Conservation (phyloP, 2,329 filamentous ascomycete species). For the Aspergillus jensenii region DNA sequence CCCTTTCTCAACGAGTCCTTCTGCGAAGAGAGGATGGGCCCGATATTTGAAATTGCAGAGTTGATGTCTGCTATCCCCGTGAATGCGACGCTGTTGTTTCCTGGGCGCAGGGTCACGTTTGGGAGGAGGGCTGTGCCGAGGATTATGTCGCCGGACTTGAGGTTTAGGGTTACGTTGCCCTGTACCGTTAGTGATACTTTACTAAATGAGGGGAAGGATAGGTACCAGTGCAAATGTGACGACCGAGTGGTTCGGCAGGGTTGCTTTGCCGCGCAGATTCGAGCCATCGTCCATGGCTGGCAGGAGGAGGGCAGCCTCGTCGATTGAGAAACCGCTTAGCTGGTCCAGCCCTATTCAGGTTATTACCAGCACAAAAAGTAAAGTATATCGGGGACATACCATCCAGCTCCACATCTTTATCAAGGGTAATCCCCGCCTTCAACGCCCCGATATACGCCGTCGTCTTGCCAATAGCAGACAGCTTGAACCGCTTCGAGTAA, state of each 20-base stretch:
- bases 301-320: conserved; percentile 38
- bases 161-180: conserved; percentile 50
- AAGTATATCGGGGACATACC: conserved; percentile 16
- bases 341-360: conserved; percentile 32
- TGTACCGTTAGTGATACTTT: not conserved
- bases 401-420: conserved; percentile 44
- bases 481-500: conserved; percentile 33
- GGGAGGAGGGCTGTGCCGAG: conserved; percentile 43
- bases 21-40: conserved; percentile 41
- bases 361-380: not conserved
- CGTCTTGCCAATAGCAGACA: conserved; percentile 42
- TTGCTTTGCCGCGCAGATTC: conserved; percentile 46
- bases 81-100: conserved; percentile 42
- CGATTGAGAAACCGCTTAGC: conserved; percentile 41
- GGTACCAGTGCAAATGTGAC: conserved; percentile 39
- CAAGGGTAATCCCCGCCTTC: conserved; percentile 37
- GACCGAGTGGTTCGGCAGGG: conserved; percentile 47
- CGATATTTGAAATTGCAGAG: conserved; percentile 44
- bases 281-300: conserved; percentile 39
- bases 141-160: conserved; percentile 41
- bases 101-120: conserved; percentile 43
- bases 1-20: conserved; percentile 38
- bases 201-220: not conserved
- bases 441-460: conserved; percentile 43
- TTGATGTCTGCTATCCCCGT: conserved; percentile 28